A percentile compares a stretch with the other conserved stretches of the same genome.
phyloP scores from a whole-genome alignment of 139 green algal genomes.

The Coelastrella sp. region DNA sequence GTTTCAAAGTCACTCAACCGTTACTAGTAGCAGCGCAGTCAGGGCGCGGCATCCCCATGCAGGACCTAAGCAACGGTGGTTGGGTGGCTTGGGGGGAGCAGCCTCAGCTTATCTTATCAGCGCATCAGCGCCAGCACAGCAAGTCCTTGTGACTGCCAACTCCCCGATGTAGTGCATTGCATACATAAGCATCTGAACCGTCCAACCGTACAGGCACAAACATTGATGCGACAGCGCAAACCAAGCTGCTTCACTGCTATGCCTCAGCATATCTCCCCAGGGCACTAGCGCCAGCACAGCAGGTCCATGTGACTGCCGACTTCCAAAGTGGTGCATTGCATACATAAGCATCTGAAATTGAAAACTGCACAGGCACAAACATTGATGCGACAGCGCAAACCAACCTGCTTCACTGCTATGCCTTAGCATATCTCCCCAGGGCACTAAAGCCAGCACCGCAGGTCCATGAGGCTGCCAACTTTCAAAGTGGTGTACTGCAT shows the following conservation, averaged over 20 bases:
- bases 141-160: slow-evolving; percentile 43
- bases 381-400: background rate
- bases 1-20: too few species aligned
- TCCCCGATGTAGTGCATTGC: slow-evolving; percentile 43
- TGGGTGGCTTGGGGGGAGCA: background rate
- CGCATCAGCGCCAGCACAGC: background rate
- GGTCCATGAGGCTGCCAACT: slow-evolving; percentile 51
- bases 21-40: too few species aligned
- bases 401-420: background rate
- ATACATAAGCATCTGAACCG: too few species aligned
- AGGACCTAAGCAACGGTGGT: too few species aligned
- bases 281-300: background rate
- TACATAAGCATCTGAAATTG: too few species aligned
- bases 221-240: background rate
- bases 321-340: too few species aligned
- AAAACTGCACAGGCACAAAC: background rate
- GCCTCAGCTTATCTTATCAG: background rate
- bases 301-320: background rate
- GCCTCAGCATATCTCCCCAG: background rate
- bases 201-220: background rate
- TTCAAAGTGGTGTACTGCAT: slow-evolving; percentile 37
- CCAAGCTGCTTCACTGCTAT: background rate
- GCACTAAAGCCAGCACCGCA: slow-evolving; percentile 66
- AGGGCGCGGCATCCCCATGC: too few species aligned
- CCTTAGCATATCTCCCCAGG: slow-evolving; percentile 70